These are phyloP conservation scores for Botrytis fabae DNA, from an alignment of 2,329 filamentous ascomycete genomes.

Conservation along the genomic window DNA sequence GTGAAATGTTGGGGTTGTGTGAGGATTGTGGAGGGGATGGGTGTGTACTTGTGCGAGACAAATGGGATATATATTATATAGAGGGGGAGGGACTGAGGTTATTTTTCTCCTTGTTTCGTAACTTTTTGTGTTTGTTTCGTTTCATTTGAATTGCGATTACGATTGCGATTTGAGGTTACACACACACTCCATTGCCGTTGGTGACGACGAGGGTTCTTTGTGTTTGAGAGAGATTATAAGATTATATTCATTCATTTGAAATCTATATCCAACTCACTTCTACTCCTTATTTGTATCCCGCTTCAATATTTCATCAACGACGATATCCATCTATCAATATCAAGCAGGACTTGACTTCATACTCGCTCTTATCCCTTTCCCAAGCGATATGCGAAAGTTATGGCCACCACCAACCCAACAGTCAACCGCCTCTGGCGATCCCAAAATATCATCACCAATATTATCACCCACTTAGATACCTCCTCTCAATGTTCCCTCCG, in stretches of 20 bases:
- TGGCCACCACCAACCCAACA: slow-evolving; percentile 39
- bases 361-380: neutral
- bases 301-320: neutral
- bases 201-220: neutral
- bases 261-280: neutral
- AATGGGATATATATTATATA: neutral
- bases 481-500: slow-evolving; percentile 57
- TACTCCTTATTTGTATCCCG: neutral
- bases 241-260: neutral
- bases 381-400: slow-evolving; percentile 40
- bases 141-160: neutral
- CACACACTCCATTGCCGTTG: neutral
- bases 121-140: neutral
- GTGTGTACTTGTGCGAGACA: neutral
- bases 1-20: neutral
- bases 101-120: neutral
- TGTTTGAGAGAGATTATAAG: neutral
- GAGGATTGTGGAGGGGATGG: neutral
- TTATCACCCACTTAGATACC: slow-evolving; percentile 38
- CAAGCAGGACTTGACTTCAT: neutral
- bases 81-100: slow-evolving; percentile 17
- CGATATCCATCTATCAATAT: neutral
- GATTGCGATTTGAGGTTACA: neutral
- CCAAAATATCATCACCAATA: slow-evolving; percentile 33
- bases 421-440: slow-evolving; percentile 40